Base-by-base conservation (phyloP, 768 basidiomycete species). In the Termitomyces heimii region DNA sequence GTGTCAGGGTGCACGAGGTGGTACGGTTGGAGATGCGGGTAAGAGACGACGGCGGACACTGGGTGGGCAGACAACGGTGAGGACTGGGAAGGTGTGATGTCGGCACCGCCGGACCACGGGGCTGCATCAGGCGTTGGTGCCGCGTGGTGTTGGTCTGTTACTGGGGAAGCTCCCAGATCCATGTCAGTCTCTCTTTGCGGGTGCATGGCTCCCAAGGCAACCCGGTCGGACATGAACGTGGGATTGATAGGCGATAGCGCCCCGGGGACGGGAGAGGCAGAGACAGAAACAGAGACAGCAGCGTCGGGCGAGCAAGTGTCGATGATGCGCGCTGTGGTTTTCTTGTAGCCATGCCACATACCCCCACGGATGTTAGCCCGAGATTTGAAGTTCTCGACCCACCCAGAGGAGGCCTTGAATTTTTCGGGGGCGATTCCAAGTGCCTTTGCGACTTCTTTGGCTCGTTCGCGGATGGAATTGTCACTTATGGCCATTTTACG, bases 391-490 rank as follows among this genome's bases (percentile, higher is more conserved):
- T 92, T 92, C 68, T 94, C 92, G 54, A 95, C 80, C 93, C 93
- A 95, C 4, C 92, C 91, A 10, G 88, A 84, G 66, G 87, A 90
- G n/a, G 89, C 92, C 72, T 94, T 94, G 81, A 95, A 95, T 68
- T 82, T 80, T 56, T 89, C 86, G 57, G 84, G 80, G 47, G 77
- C 67, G 59, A 88, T 83, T 52, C 78, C 74, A 51, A 85, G 77
- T 7, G 62, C 66, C 43, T 75, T 71, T 1, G 86, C 89, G 59
- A 88, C 78, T 60, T 84, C 80, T 60, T 83, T 82, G 22, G 92
- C 92, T 65, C 85, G 83, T 31, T 74, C 73, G 57, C 86, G 84
- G 55, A 82, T 77, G 52, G 78, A 69, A 7, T 82, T 76, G 69
- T 96, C 93, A 32, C 83, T 83, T 58, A 93, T 81, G 58, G 77